These are phyloP conservation scores for Cyclotella atomus DNA, from an alignment of 108 stramenopile genomes.

Conservation along the genomic window DNA sequence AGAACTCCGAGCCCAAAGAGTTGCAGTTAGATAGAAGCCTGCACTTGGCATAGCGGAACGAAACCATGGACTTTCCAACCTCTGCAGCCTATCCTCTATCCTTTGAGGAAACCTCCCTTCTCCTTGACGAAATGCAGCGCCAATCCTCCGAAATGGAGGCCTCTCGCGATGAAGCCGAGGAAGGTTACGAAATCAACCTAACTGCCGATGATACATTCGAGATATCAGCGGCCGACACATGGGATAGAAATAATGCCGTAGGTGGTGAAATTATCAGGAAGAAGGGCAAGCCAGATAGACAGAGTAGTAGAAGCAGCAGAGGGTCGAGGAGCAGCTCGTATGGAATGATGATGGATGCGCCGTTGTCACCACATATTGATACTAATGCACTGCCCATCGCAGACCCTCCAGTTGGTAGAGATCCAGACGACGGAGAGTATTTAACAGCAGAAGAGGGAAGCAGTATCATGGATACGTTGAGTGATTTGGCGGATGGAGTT, in stretches of 20 bases:
- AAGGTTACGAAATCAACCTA: constrained; percentile 14
- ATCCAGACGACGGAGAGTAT: neutral
- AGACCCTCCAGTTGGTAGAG: neutral
- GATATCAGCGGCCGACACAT: neutral
- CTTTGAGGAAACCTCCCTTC: neutral
- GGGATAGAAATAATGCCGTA: neutral
- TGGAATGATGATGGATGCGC: neutral
- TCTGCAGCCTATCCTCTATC: constrained; percentile 2
- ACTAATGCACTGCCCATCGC: neutral
- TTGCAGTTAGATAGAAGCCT: too few relatives aligned
- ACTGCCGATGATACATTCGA: neutral
- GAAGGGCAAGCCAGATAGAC: neutral
- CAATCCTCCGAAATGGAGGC: neutral
- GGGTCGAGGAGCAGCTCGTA: neutral
- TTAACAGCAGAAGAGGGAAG: neutral
- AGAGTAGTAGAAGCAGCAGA: neutral
- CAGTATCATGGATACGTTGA: constrained; percentile 15
- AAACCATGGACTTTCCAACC: constrained; percentile 9
- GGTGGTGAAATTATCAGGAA: neutral
- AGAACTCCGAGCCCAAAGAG: too few relatives aligned
- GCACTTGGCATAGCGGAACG: too few relatives aligned
- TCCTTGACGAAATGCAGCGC: constrained; percentile 13
- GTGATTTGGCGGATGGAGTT: constrained; percentile 26
- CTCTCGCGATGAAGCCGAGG: constrained; percentile 15
- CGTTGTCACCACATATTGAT: constrained; percentile 24